Evolutionary conservation across 305 asterid species (phyloP).

Genomic region (Solanum hybrid): DNA sequence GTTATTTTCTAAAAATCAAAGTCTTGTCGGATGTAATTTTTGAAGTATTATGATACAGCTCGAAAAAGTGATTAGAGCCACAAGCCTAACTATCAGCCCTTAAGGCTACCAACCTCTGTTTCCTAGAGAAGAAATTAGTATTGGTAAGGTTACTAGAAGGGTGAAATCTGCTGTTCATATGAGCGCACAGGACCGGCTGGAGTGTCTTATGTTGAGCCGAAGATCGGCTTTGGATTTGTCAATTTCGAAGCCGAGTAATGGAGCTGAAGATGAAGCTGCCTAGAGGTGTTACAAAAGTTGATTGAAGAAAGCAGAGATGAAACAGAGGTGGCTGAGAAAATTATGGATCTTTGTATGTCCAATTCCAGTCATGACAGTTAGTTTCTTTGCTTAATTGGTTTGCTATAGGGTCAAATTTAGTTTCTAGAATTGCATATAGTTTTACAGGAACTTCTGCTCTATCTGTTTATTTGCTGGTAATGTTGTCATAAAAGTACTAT

Average conservation of each 20-base stretch:
- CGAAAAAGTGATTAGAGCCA: neutral
- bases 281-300: slow-evolving; percentile 54
- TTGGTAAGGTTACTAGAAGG: slow-evolving; percentile 9
- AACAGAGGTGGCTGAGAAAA: slow-evolving; percentile 54
- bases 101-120: slow-evolving; percentile 21
- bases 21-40: neutral
- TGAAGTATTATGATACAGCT: neutral
- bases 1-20: neutral
- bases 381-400: neutral
- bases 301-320: slow-evolving; percentile 24
- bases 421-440: neutral
- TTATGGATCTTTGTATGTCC: slow-evolving; percentile 41
- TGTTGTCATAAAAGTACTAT: neutral
- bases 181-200: slow-evolving; percentile 67
- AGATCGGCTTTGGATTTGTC: slow-evolving; percentile 46
- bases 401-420: neutral
- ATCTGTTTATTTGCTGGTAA: neutral
- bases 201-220: slow-evolving; percentile 51
- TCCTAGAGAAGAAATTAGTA: slow-evolving; percentile 13
- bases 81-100: neutral
- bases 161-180: slow-evolving; percentile 26
- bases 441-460: neutral
- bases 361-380: slow-evolving; percentile 6
- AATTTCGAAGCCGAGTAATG: slow-evolving; percentile 2
- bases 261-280: slow-evolving; percentile 60